These are phyloP conservation scores for Simplicillium sp. DNA, from an alignment of 2,329 filamentous ascomycete species.

Conservation along the genomic window DNA sequence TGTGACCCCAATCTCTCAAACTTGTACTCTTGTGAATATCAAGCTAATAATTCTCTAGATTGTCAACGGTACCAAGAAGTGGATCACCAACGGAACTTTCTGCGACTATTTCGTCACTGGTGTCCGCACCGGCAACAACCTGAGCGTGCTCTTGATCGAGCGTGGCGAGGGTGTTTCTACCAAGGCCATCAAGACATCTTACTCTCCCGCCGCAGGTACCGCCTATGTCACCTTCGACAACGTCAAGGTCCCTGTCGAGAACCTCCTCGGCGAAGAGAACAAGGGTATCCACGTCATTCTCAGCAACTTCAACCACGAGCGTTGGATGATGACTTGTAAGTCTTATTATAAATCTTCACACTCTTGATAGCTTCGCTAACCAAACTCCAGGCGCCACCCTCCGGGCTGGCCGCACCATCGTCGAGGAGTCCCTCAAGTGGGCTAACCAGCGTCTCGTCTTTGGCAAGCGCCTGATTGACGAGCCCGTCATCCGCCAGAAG, in stretches of 20 bases:
- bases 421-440: conserved; percentile 85
- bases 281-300: conserved; percentile 80
- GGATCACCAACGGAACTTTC: conserved; percentile 77
- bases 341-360: conserved; percentile 12
- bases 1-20: conserved; percentile 17
- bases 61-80: conserved; percentile 71
- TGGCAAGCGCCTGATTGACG: conserved; percentile 70
- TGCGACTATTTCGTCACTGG: conserved; percentile 77
- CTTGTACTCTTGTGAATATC: neutral
- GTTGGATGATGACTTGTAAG: conserved; percentile 64
- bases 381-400: conserved; percentile 39
- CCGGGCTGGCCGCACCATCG: conserved; percentile 56
- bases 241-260: conserved; percentile 71
- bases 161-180: conserved; percentile 68
- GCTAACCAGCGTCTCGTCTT: conserved; percentile 79
- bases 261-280: conserved; percentile 73
- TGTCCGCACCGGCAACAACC: conserved; percentile 69
- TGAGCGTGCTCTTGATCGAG: conserved; percentile 68
- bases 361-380: neutral
- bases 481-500: conserved; percentile 78
- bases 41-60: conserved; percentile 22
- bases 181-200: conserved; percentile 69
- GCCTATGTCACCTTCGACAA: conserved; percentile 77
- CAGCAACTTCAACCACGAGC: conserved; percentile 83
- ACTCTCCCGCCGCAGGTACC: conserved; percentile 71